Conservation (phyloP, 306 rosid genomes). For the Cajanus cajan region DNA sequence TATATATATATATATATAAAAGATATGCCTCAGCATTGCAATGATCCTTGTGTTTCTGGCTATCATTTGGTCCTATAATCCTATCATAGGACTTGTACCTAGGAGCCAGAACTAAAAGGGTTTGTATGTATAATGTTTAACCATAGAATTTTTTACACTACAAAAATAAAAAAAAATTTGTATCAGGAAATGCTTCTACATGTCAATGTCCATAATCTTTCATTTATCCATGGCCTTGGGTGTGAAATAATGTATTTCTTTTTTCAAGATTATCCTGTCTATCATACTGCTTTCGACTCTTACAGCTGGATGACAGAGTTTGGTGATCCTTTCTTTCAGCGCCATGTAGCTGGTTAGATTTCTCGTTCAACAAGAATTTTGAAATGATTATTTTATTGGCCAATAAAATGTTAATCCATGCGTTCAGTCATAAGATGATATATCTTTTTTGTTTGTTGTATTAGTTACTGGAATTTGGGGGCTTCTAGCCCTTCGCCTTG, state of each 20-base stretch:
- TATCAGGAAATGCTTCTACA: background rate
- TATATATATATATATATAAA: too few species aligned
- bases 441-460: conserved; percentile 1
- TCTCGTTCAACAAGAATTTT: background rate
- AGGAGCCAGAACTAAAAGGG: background rate
- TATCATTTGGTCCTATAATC: background rate
- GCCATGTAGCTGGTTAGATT: conserved; percentile 62
- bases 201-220: background rate
- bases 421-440: background rate
- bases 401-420: background rate
- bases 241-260: background rate
- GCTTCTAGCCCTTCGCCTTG: conserved; percentile 67
- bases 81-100: background rate
- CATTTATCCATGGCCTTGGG: background rate
- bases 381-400: background rate
- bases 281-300: conserved; percentile 72
- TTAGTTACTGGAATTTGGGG: conserved; percentile 79
- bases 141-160: background rate
- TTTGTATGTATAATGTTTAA: background rate
- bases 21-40: background rate
- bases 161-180: background rate
- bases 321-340: conserved; percentile 73
- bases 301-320: conserved; percentile 62
- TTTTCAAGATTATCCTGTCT: conserved; percentile 61
- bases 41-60: background rate